Evolutionary conservation across 805 yeast species (phyloP).

Genomic region (Yarrowia alimentaria): DNA sequence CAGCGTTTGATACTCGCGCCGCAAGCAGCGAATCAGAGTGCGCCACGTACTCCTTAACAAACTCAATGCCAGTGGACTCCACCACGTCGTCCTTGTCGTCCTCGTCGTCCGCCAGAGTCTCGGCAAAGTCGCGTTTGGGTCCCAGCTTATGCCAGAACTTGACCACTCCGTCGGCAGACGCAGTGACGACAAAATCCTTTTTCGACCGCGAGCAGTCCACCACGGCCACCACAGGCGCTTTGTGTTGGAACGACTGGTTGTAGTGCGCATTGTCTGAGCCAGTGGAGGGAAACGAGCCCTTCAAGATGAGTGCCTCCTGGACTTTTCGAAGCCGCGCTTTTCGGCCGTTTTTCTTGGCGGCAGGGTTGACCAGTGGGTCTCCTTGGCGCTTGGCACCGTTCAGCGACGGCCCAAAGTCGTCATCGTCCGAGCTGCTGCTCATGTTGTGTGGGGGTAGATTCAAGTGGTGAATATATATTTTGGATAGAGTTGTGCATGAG

Average conservation of each 20-base stretch:
- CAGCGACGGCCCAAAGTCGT: constrained; percentile 28
- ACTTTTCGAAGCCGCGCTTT: constrained; percentile 16
- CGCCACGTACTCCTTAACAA: constrained; percentile 39
- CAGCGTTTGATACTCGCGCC: constrained; percentile 29
- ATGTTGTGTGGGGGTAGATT: not conserved
- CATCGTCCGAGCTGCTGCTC: constrained; percentile 11
- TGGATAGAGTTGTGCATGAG: not conserved
- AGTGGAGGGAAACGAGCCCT: constrained; percentile 15
- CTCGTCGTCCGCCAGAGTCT: constrained; percentile 20
- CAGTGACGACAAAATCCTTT: constrained; percentile 37
- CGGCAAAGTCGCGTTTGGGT: not conserved
- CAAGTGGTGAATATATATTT: too few relatives aligned
- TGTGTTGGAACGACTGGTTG: constrained; percentile 23
- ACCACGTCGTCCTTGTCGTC: constrained; percentile 27
- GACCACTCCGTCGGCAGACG: constrained; percentile 40
- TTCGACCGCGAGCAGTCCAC: constrained; percentile 15
- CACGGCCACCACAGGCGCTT: constrained; percentile 4
- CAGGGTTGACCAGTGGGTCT: constrained; percentile 14
- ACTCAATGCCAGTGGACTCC: constrained; percentile 34
- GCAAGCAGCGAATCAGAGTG: constrained; percentile 24
- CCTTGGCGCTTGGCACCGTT: constrained; percentile 18
- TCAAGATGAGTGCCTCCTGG: constrained; percentile 4
- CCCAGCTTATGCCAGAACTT: constrained; percentile 40
- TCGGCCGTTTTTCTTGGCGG: constrained; percentile 8
- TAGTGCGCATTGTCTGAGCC: constrained; percentile 14